These are phyloP conservation scores for Glycyrrhiza uralensis DNA, from an alignment of 306 rosid species.

Conservation along the genomic window DNA sequence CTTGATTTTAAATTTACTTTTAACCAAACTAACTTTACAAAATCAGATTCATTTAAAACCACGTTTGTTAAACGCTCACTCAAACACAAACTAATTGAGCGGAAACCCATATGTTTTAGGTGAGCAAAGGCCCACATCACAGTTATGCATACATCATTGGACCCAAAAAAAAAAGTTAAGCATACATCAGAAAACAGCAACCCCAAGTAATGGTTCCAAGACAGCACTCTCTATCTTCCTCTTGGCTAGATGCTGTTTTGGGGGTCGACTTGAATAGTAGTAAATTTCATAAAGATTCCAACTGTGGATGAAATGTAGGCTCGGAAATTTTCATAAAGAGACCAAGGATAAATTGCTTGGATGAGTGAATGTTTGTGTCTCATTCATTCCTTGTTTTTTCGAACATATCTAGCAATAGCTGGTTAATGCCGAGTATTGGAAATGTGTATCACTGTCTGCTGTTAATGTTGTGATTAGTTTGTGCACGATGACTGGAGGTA, in stretches of 20 bases:
- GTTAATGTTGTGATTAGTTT: neutral
- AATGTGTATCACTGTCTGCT: neutral
- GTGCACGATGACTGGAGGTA: too few relatives aligned
- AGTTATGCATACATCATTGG: too few relatives aligned
- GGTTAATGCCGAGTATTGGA: neutral
- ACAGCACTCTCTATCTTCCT: neutral
- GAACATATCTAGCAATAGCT: neutral
- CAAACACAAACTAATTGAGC: neutral
- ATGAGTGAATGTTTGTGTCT: neutral
- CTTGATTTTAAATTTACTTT: neutral
- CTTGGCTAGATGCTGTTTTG: neutral
- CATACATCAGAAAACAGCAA: neutral
- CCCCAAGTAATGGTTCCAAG: neutral
- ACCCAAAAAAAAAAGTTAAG: too few relatives aligned
- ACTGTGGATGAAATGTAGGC: too few relatives aligned
- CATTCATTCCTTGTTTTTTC: neutral
- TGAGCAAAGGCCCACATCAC: slow-evolving; percentile 1
- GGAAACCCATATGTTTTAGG: neutral
- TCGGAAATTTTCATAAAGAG: too few relatives aligned
- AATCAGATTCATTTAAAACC: neutral
- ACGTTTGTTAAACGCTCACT: neutral
- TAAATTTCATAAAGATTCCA: neutral
- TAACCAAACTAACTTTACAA: neutral
- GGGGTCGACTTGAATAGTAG: neutral
- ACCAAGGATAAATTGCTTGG: too few relatives aligned